A percentile compares a stretch with the other conserved stretches of the same genome.
Evolutionary conservation across 257 asterid genomes (phyloP).

Genomic region (Scutellaria baicalensis): DNA sequence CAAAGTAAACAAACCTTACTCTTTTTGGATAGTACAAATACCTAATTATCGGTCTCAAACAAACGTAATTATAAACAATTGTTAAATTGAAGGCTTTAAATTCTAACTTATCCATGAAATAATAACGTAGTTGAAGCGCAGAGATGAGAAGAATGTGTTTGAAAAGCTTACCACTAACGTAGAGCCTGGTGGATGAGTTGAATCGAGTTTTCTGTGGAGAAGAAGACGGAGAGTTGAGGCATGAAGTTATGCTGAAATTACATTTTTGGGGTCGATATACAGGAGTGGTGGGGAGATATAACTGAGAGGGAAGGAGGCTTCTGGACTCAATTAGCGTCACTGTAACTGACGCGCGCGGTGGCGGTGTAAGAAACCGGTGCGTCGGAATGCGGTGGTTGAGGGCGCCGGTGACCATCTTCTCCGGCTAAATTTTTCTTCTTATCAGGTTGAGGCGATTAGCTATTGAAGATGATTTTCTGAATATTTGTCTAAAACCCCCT

Average conservation of each 20-base stretch:
- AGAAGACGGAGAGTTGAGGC: slow-evolving; percentile 14
- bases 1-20: background rate
- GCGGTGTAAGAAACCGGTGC: slow-evolving; percentile 4
- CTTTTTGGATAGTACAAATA: background rate
- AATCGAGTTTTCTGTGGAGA: slow-evolving; percentile 9
- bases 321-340: background rate
- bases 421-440: slow-evolving; percentile 8
- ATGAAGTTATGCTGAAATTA: background rate
- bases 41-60: no score
- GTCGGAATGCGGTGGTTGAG: slow-evolving; percentile 18
- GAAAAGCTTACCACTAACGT: slow-evolving; percentile 31
- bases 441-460: background rate
- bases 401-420: slow-evolving; percentile 24
- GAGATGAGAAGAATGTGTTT: background rate
- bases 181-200: slow-evolving; percentile 30
- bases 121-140: background rate
- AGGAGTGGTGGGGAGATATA: slow-evolving; percentile 9
- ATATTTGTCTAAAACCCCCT: background rate
- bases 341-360: background rate
- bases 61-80: background rate
- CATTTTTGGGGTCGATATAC: background rate
- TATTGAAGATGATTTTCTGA: background rate
- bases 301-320: background rate
- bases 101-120: background rate
- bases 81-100: background rate